These are phyloP conservation scores for Chrysoporthe austroafricana DNA, from an alignment of 2,329 filamentous ascomycete genomes.

Conservation along the genomic window DNA sequence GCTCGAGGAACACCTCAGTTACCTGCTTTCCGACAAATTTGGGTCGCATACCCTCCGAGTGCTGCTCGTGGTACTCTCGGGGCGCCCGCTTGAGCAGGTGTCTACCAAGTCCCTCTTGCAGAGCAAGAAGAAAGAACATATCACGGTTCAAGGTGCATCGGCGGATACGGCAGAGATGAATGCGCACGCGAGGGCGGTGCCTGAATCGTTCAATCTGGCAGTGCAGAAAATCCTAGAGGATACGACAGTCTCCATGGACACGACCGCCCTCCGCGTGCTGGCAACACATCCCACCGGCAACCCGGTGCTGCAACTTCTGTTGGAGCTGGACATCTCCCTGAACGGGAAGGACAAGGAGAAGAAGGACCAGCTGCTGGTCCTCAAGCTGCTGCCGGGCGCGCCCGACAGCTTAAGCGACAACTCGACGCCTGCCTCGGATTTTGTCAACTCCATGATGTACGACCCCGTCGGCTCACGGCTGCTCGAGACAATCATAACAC, in stretches of 20 bases:
- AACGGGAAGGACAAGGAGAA: constrained; percentile 70
- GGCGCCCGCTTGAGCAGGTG: constrained; percentile 73
- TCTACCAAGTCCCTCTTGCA: constrained; percentile 76
- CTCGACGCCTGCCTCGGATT: constrained; percentile 72
- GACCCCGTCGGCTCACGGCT: constrained; percentile 88
- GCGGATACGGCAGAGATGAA: constrained; percentile 52
- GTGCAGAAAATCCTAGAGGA: constrained; percentile 82
- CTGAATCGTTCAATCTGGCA: constrained; percentile 75
- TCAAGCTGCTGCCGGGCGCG: constrained; percentile 79
- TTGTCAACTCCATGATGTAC: constrained; percentile 86
- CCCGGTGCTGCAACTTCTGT: constrained; percentile 85
- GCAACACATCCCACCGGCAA: constrained; percentile 91
- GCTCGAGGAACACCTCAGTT: constrained; percentile 82
- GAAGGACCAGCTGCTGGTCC: constrained; percentile 60
- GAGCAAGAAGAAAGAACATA: constrained; percentile 89
- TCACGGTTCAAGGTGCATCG: constrained; percentile 63
- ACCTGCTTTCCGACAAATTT: constrained; percentile 83
- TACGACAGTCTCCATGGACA: constrained; percentile 74
- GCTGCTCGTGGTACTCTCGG: constrained; percentile 82
- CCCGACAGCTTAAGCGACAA: constrained; percentile 71
- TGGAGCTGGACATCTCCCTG: constrained; percentile 82
- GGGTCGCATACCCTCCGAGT: constrained; percentile 91
- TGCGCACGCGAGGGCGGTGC: constrained; percentile 62
- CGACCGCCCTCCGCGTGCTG: constrained; percentile 79
- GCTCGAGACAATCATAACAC: constrained; percentile 81